Conservation (phyloP, 805 yeast genomes). For the Yamadazyma scolyti region DNA sequence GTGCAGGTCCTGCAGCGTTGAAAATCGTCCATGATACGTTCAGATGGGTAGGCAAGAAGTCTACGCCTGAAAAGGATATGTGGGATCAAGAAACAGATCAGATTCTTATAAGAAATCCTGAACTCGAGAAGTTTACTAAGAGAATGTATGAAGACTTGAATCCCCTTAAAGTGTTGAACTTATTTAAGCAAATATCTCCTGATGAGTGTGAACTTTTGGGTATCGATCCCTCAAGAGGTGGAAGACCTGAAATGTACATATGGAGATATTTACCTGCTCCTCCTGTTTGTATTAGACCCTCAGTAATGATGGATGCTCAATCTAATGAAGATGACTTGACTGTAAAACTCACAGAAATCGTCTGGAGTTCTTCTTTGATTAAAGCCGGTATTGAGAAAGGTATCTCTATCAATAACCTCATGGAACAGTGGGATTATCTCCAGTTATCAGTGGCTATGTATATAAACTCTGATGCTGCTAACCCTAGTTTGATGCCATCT, state of each 20-base stretch:
- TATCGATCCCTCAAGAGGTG: slow-evolving; percentile 79
- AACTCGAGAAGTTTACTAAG: slow-evolving; percentile 79
- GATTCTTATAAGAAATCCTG: slow-evolving; percentile 76
- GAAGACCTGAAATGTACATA: slow-evolving; percentile 92
- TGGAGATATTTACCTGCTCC: slow-evolving; percentile 99
- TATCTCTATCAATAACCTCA: slow-evolving; percentile 82
- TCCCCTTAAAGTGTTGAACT: slow-evolving; percentile 81
- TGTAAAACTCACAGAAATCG: slow-evolving; percentile 92
- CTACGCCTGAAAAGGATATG: slow-evolving; percentile 73
- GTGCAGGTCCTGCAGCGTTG: slow-evolving; percentile 88
- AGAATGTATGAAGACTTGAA: slow-evolving; percentile 91
- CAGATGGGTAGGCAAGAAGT: slow-evolving; percentile 91
- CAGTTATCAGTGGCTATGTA: slow-evolving; percentile 96
- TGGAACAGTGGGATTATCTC: slow-evolving; percentile 99
- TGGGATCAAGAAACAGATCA: slow-evolving; percentile 87
- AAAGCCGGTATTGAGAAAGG: slow-evolving; percentile 95
- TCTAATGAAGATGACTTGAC: slow-evolving; percentile 97
- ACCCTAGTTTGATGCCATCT: slow-evolving; percentile 74
- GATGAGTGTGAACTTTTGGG: slow-evolving; percentile 92
- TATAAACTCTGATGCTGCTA: slow-evolving; percentile 91
- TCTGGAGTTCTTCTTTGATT: slow-evolving; percentile 93
- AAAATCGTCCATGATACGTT: slow-evolving; percentile 94
- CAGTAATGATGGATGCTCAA: slow-evolving; percentile 88
- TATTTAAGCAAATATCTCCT: slow-evolving; percentile 83
- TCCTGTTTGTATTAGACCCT: slow-evolving; percentile 97